Evolutionary conservation across 1,284 basidiomycete species (phyloP), one percentile per base, ranked within the genome.

Genomic region (Leccinum solheimii): DNA sequence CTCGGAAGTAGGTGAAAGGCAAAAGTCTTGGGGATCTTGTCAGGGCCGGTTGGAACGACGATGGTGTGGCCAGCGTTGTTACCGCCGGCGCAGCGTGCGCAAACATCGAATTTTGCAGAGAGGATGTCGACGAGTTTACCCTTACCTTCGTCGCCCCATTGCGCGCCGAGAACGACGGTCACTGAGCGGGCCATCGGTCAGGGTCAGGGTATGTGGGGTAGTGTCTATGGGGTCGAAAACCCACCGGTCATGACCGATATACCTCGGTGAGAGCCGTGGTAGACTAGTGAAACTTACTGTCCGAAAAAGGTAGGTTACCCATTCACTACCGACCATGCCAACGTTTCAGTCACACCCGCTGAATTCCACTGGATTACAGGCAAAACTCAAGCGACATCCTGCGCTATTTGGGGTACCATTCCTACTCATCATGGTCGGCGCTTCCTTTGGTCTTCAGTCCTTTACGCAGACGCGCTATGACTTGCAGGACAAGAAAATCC

Each of bases 21-120:
- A 77, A 93, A 98, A 26, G 90, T 96, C 68, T 86, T 94, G 76
- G 87, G 86, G 65, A 87, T 76, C 61, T 80, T 87, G 74, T 85
- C 87, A 71, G 81, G 83, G 60, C 79, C 87, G 67, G 84, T 81
- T 53, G 92, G 89, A 43, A 91, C 94, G 66, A 99, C 92, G 76
- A 99, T 98, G 36, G 97, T 99, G 78, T 99, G 97, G 6, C 97
- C 97, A 49, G 97, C 97, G 75, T 99, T 99, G 81, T 98, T 98
- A 19, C 97, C 97, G 30, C 97, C 97, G 6, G 97, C 97, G 76
- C 95, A 98, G 54, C 97, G 87, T 38, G 96, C 97, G 73, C 96
- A 98, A 72, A 99, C 79, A 76, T 99, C 97, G 68, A 88, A 86
- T 59, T 97, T 86, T 21, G 90, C 92, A 53, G 94, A 85, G 68